phyloP scores from a whole-genome alignment of 257 asterid genomes.

The Salvia rosmarinus region DNA sequence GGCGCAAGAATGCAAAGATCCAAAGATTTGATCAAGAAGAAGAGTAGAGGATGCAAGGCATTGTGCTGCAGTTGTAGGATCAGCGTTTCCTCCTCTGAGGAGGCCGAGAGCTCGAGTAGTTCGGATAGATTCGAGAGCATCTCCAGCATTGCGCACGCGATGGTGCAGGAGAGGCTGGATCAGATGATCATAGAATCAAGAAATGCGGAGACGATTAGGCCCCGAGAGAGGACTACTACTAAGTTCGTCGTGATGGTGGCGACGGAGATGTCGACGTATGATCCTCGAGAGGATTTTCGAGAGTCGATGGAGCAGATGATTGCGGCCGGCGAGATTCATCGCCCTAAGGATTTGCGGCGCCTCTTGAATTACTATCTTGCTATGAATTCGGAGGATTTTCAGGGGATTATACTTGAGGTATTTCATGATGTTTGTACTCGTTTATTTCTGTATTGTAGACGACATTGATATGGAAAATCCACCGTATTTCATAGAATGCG shows the following conservation, averaged over 20 bases:
- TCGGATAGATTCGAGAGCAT: conserved; percentile 50
- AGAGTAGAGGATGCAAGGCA: conserved; percentile 54
- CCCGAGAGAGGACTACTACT: conserved; percentile 34
- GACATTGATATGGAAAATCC: conserved; percentile 12
- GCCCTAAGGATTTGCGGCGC: conserved; percentile 61
- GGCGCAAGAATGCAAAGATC: conserved; percentile 56
- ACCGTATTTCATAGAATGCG: background rate
- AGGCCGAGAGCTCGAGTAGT: conserved; percentile 49
- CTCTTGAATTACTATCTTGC: conserved; percentile 65
- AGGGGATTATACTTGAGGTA: conserved; percentile 69
- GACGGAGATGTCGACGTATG: conserved; percentile 68
- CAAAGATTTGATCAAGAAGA: conserved; percentile 47
- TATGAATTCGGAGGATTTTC: conserved; percentile 70
- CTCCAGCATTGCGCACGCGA: conserved; percentile 81
- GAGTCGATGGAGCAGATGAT: conserved; percentile 81
- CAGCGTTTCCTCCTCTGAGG: conserved; percentile 71
- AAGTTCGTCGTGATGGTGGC: conserved; percentile 79
- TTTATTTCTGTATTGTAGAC: conserved; percentile 52
- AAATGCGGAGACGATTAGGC: conserved; percentile 28
- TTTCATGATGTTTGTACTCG: conserved; percentile 74
- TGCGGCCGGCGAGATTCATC: conserved; percentile 48
- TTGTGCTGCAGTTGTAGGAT: conserved; percentile 74
- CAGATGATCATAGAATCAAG: conserved; percentile 63
- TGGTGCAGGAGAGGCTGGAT: conserved; percentile 85
- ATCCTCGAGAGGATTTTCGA: conserved; percentile 78